Percentiles rank a stretch among this genome's conserved stretches.
phyloP scores from a whole-genome alignment of 179 eudicot species.

The Silene coronaria region DNA sequence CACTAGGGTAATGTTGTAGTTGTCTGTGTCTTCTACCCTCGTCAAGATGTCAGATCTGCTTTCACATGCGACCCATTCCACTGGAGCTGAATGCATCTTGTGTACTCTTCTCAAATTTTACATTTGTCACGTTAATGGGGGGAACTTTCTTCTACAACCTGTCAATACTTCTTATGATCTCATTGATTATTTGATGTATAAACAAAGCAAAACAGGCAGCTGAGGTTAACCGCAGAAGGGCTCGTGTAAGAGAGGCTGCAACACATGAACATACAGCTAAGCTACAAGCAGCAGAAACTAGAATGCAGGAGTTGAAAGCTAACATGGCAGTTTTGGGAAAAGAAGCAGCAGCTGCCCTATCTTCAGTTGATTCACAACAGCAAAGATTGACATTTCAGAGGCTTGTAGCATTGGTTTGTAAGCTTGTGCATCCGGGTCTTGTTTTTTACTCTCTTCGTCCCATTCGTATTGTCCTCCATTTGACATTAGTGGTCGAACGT shows the following conservation, averaged over 20 bases:
- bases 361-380: constrained; percentile 89
- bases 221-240: constrained; percentile 77
- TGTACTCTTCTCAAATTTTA: not conserved
- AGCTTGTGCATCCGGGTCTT: not conserved
- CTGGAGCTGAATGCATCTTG: not conserved
- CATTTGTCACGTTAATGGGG: not conserved
- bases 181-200: constrained; percentile 19
- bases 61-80: not conserved
- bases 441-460: not conserved
- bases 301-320: constrained; percentile 82
- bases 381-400: constrained; percentile 92
- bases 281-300: constrained; percentile 81
- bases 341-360: constrained; percentile 86
- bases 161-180: constrained; percentile 5
- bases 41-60: not conserved
- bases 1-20: too few species aligned
- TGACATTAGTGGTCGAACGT: not conserved
- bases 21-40: too few species aligned
- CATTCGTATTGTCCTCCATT: not conserved
- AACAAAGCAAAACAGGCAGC: constrained; percentile 66
- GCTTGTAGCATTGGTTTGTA: constrained; percentile 71
- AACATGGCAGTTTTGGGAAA: constrained; percentile 94
- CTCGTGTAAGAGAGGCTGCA: constrained; percentile 83
- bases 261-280: constrained; percentile 79
- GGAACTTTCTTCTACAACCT: not conserved